A percentile compares a stretch with the other conserved stretches of the same genome.
Conservation (phyloP, 2,329 filamentous ascomycete genomes). For the Colletotrichum spinosum region DNA sequence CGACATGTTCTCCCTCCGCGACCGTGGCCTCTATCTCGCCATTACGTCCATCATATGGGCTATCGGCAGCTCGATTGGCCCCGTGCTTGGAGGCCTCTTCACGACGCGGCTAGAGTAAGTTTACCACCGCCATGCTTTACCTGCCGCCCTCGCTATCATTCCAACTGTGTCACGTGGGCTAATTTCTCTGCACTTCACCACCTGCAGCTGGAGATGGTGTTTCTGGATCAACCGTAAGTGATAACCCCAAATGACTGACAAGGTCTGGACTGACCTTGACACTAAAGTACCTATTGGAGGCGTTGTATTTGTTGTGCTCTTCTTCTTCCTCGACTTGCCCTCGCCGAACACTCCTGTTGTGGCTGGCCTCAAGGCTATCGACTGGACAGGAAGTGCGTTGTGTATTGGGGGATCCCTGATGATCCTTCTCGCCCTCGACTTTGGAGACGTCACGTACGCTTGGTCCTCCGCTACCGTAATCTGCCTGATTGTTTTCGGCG, state of each 20-base stretch:
- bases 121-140: constrained; percentile 54
- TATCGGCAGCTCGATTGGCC: constrained; percentile 55
- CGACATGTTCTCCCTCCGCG: constrained; percentile 49
- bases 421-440: constrained; percentile 46
- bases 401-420: constrained; percentile 50
- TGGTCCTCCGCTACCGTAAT: constrained; percentile 70
- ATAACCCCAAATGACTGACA: background rate
- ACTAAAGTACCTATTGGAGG: constrained; percentile 45
- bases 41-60: constrained; percentile 53
- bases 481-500: constrained; percentile 51
- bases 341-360: constrained; percentile 73
- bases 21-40: constrained; percentile 47
- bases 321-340: constrained; percentile 68
- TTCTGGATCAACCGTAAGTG: constrained; percentile 53
- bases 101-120: constrained; percentile 56
- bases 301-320: constrained; percentile 43
- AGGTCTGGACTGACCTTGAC: too few species aligned
- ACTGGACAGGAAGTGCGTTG: constrained; percentile 55
- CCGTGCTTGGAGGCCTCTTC: constrained; percentile 57
- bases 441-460: constrained; percentile 72
- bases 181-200: constrained; percentile 50
- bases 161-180: constrained; percentile 3
- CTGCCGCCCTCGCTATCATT: constrained; percentile 55
- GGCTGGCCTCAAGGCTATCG: constrained; percentile 71
- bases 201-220: constrained; percentile 54